Evolutionary conservation across 148 eudicot species (phyloP), one percentile per base, ranked within the genome.

Genomic region (Rhododendron simsii): DNA sequence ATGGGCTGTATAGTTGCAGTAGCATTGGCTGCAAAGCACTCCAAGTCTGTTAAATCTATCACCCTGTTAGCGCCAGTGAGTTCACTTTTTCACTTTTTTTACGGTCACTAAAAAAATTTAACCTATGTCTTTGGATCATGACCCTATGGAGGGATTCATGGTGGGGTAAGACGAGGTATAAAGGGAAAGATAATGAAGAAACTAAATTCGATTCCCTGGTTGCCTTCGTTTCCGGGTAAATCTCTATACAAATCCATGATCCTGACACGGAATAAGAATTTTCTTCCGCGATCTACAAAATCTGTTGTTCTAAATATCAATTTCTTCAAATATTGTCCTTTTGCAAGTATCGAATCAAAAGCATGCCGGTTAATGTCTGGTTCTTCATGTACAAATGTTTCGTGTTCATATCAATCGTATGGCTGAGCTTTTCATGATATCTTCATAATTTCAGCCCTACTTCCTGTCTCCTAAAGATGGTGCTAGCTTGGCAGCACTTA

Each of bases 1-100:
- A 94, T 95, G 98, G 98, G 98, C 12, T 94, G 94, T 78, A 87
- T 93, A 35, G 81, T 95, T 84, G 98, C 96, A 20, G 79, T 95
- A 67, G 94, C 96, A 61, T 80, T 95, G 78, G 96, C 94, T 30
- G 96, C 95, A 20, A 94, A 91, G 90, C 79, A 94, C 89, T 85
- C 93, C 2, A 65, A 85, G 5, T 86, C 88, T 35, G 90, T 94
- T 30, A 92, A 90, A 83, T 92, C 98, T 0, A 76, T 95, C 86
- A 94, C 94, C 81, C 88, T 95, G 83, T 78, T 94, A 39, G 98
- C 98, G 80, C 96, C 95, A 33, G 98, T 95, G 69, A 91, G 92
- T 91, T 9, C 37, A 55, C 59, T 53, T 53, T 15, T 53, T 53
- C 30, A 55, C 59, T 55, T 55, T 16, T 55, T 55, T 55, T 55